Conservation (phyloP, 2,329 filamentous ascomycete species). For the Metarhizium sp. region DNA sequence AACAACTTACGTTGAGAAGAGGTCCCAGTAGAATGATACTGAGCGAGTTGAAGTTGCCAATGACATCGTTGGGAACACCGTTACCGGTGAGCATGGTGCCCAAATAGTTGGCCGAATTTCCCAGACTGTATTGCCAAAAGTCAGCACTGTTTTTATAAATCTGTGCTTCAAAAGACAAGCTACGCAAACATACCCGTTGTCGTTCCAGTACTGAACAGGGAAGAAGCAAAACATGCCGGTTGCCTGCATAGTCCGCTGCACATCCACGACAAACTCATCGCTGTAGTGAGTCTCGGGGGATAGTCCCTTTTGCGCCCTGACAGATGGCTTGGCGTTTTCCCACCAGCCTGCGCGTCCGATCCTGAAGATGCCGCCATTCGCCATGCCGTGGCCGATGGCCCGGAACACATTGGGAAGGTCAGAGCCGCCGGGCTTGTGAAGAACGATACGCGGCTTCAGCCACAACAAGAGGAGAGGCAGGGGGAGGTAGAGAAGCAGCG, state of each 20-base stretch:
- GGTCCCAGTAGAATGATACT: constrained; percentile 41
- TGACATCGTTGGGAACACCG: constrained; percentile 50
- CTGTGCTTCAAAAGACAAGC: not conserved
- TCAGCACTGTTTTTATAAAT: not conserved
- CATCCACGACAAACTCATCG: constrained; percentile 58
- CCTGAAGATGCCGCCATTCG: constrained; percentile 38
- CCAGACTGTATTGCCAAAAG: constrained; percentile 16
- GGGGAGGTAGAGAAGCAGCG: constrained; percentile 44
- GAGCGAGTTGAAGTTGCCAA: constrained; percentile 50
- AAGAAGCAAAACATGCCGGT: constrained; percentile 33
- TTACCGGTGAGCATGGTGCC: constrained; percentile 34
- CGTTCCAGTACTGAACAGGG: constrained; percentile 29
- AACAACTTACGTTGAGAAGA: constrained; percentile 13
- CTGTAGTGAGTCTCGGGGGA: constrained; percentile 46
- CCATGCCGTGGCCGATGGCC: constrained; percentile 44
- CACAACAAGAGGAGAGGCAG: constrained; percentile 48
- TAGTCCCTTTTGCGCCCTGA: constrained; percentile 31
- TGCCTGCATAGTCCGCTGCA: constrained; percentile 39
- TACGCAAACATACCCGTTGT: constrained; percentile 18
- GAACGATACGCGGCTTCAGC: constrained; percentile 48
- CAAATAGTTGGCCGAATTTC: constrained; percentile 25
- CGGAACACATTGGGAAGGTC: constrained; percentile 52
- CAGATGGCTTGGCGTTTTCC: constrained; percentile 48
- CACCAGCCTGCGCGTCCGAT: constrained; percentile 47
- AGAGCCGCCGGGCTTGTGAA: constrained; percentile 53